A percentile compares a stretch with the other conserved stretches of the same genome.
Evolutionary conservation across 495 filamentous ascomycete genomes (phyloP).

Genomic region (Pyrenula aspistea): DNA sequence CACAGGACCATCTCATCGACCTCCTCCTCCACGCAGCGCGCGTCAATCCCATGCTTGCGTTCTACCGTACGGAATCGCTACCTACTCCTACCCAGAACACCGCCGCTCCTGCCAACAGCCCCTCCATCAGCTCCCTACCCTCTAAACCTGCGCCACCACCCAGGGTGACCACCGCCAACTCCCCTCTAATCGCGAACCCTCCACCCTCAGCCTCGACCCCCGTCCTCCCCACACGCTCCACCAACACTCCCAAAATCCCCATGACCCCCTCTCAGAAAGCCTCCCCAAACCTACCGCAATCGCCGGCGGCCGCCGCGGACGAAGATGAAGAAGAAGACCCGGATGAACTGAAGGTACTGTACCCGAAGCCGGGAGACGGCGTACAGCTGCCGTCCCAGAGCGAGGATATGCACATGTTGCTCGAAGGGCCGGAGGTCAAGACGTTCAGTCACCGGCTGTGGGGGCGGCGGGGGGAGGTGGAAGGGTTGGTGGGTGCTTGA

Average conservation of each 20-base stretch:
- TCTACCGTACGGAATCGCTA: neutral
- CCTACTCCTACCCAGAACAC: neutral
- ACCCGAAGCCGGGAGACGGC: slow-evolving; percentile 53
- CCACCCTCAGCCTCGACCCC: neutral
- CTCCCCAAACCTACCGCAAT: neutral
- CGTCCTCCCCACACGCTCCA: neutral
- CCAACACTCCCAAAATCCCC: neutral
- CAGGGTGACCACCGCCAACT: neutral
- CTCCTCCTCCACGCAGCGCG: neutral
- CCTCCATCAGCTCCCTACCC: neutral
- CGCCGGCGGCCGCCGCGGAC: neutral
- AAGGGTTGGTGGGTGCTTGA: no score
- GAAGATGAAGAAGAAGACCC: neutral
- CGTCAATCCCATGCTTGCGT: neutral
- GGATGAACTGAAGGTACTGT: neutral
- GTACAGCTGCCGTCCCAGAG: slow-evolving; percentile 20
- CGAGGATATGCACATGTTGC: slow-evolving; percentile 28
- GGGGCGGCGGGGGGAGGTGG: neutral
- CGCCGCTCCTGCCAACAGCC: neutral
- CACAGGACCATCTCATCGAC: neutral
- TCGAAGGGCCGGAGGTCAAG: slow-evolving; percentile 25
- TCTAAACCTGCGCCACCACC: neutral
- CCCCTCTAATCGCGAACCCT: neutral
- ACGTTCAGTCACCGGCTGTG: slow-evolving; percentile 31
- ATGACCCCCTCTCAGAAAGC: neutral